Conservation (phyloP, 2,329 filamentous ascomycete species). For the Fonsecaea pedrosoi region DNA sequence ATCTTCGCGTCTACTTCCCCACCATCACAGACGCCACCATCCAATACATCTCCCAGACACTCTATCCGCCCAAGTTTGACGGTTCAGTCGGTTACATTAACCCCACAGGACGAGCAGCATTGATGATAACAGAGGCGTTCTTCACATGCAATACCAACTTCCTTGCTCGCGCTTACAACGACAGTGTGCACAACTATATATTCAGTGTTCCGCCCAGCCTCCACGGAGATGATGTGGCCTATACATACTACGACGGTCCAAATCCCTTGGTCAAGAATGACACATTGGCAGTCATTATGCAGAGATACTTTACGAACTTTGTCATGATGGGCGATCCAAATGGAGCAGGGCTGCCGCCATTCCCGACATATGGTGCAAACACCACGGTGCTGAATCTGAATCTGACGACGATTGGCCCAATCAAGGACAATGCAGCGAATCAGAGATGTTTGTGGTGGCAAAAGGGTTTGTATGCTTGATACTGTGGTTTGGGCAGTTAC, state of each 20-base stretch:
- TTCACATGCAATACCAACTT: constrained; percentile 62
- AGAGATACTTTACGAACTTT: constrained; percentile 48
- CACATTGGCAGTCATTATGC: constrained; percentile 18
- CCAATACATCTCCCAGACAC: constrained; percentile 53
- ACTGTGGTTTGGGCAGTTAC: not conserved
- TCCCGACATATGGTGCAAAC: constrained; percentile 55
- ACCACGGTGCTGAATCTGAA: constrained; percentile 55
- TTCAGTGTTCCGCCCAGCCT: constrained; percentile 61
- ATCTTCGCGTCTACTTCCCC: constrained; percentile 41
- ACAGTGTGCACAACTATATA: constrained; percentile 59
- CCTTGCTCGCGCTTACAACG: constrained; percentile 57
- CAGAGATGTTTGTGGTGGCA: constrained; percentile 62
- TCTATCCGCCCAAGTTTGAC: constrained; percentile 60
- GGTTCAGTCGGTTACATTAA: constrained; percentile 56
- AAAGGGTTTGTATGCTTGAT: constrained; percentile 51
- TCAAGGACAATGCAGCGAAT: constrained; percentile 56
- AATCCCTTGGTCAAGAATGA: constrained; percentile 39
- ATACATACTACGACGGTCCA: constrained; percentile 58
- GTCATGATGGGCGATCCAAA: constrained; percentile 45
- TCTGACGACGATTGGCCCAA: constrained; percentile 50
- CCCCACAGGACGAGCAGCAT: constrained; percentile 51
- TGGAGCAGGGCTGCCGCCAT: constrained; percentile 48
- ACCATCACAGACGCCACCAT: constrained; percentile 42
- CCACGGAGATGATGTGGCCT: constrained; percentile 60
- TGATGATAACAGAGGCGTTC: constrained; percentile 52